Base-by-base conservation (phyloP, 768 basidiomycete species). In the Mrakia hoshinonis region DNA sequence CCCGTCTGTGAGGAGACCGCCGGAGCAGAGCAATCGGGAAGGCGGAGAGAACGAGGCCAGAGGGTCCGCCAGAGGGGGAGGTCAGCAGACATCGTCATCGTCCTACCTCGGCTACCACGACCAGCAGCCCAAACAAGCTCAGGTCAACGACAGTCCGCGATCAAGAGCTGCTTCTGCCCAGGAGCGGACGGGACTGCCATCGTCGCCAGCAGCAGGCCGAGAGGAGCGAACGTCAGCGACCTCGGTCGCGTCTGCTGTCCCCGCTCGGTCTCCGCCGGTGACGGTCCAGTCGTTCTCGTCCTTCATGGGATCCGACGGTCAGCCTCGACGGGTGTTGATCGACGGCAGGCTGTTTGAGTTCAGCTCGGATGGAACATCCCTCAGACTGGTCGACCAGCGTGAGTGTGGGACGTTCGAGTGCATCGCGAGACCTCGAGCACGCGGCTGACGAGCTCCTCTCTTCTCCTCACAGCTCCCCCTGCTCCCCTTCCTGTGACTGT, bases 321-420 rank as follows among this genome's bases (percentile, higher is more conserved):
- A 47, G 64, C 12, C n/a, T n/a, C 48, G 70, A 22, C 31, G 54
- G 54, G 70, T 72, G 15, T 18, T 46, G 7, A 72, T 72, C 15
- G 70, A 72, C 49, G 70, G 64, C 9, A 58, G 70, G 36, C 55
- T 72, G 36, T 72, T 72, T 43, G 34, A 43, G 46, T 72, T 72
- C n/a, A 43, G 60, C 43, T 18, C 18, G 13, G 7, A 24, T 20
- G 70, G 70, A n/a, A 47, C 31, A 13, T 52, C 31, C 6, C 55
- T 72, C 4, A 22, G 46, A 6, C 34, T 72, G 46, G 54, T 72
- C 24, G 67, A 67, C 39, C n/a, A 39, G 34, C 66, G 51, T 48
- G 31, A 54, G 52, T 39, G 2, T 6, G n/a, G n/a, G n/a, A n/a
- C n/a, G n/a, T n/a, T n/a, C n/a, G n/a, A n/a, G n/a, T n/a, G n/a